Base-by-base conservation (phyloP, 345 rosid genomes). In the Viola odorata region DNA sequence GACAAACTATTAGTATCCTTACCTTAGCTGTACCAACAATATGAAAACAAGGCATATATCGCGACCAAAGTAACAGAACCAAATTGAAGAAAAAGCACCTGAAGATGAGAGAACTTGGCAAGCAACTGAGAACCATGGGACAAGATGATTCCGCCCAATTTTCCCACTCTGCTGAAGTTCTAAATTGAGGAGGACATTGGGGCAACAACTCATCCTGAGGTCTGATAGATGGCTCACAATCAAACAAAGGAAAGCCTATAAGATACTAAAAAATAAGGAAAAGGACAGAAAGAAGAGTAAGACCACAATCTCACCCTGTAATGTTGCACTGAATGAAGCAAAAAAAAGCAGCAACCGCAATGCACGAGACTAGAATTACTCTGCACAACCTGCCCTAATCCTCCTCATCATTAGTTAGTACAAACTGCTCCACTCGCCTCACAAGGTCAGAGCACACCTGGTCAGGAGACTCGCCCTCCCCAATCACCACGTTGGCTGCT, bases 121-220 rank as follows among this genome's bases (percentile, higher is more conserved):
- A 87, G 85, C 78, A 89, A 85, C 64, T 87, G 90, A 45, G 95
- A 84, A 40, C 97, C 96, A 37, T 70, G 80, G 55, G 86, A 81
- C 82, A 87, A 92, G 89, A 77, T 92, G 91, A 79, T 78, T 83
- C 47, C 5, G 95, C 96, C 98, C 96, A 92, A 51, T 58, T 73
- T 60, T 89, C 94, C 91, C 94, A 89, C 55, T 81, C 81, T 53
- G 75, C 79, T 42, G 61, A 55, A 41, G 44, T 79, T 61, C 65
- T 74, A 45, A 84, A 68, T 9, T 85, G 85, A 15, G 85, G 41
- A 10, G 81, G 84, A 69, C 77, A 69, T 48, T 70, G 74, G 1
- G 77, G 66, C 50, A 81, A 63, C 64, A 62, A 73, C 55, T 72
- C 36, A 32, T 23, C 81, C 44, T 70, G 45, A n/a, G 98, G 87